Evolutionary conservation across 805 yeast genomes (phyloP).

Genomic region (Yueomyces sinensis): DNA sequence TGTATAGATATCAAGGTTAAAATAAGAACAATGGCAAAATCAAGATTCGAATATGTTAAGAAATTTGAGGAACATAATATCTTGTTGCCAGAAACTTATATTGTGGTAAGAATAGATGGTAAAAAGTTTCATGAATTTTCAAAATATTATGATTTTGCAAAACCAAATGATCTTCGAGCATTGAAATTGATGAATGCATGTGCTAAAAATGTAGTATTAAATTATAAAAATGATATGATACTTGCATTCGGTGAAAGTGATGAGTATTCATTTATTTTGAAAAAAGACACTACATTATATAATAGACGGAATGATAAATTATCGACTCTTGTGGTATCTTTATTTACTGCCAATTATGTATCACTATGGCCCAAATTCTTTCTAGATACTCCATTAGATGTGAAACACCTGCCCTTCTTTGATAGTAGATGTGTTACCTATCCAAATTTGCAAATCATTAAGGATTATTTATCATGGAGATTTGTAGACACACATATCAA

Average conservation of each 20-base stretch:
- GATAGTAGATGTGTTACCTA: slow-evolving; percentile 85
- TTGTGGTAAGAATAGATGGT: slow-evolving; percentile 84
- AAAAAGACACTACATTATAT: slow-evolving; percentile 50
- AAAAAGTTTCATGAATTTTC: slow-evolving; percentile 87
- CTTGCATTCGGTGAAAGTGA: slow-evolving; percentile 93
- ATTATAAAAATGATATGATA: slow-evolving; percentile 54
- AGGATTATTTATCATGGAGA: slow-evolving; percentile 88
- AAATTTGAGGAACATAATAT: slow-evolving; percentile 61
- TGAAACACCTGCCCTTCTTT: slow-evolving; percentile 62
- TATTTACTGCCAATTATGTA: slow-evolving; percentile 67
- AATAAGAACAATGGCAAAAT: slow-evolving; percentile 59
- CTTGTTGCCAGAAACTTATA: slow-evolving; percentile 67
- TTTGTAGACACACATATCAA: slow-evolving; percentile 96
- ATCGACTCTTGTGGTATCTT: slow-evolving; percentile 67
- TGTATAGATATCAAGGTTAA: too few species aligned
- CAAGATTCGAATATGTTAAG: slow-evolving; percentile 78
- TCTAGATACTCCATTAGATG: slow-evolving; percentile 33
- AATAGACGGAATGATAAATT: slow-evolving; percentile 75
- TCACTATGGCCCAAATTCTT: slow-evolving; percentile 52
- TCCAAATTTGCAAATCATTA: slow-evolving; percentile 45
- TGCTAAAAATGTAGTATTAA: slow-evolving; percentile 50
- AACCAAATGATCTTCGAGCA: slow-evolving; percentile 81
- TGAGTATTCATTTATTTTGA: slow-evolving; percentile 75
- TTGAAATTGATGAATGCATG: slow-evolving; percentile 69
- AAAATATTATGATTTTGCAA: slow-evolving; percentile 54